Base-by-base conservation (phyloP, 805 yeast species). In the Zygosaccharomyces gambellarensis region DNA sequence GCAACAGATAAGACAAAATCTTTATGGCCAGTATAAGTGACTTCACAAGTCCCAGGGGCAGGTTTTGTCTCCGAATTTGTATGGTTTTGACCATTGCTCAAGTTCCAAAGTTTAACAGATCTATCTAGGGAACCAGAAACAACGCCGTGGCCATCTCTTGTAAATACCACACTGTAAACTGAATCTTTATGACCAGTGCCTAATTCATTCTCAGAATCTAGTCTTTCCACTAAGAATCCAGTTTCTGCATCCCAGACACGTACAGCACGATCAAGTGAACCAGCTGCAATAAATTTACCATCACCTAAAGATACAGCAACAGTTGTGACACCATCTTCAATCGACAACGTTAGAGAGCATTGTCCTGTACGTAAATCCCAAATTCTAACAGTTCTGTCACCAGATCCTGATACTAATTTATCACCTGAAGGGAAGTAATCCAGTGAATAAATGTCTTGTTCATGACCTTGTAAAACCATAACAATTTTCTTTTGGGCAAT, bases 321-420 rank as follows among this genome's bases (percentile, higher is more conserved):
- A 0, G 99, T 92, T 48, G 99, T 92, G 47, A 92, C 98, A 59
- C 99, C 99, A 68, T 92, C 98, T 71, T 92, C 97, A 61, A 92
- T 90, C 14, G 90, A 81, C 57, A 92, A 76, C 42, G 96, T 90
- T 63, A 90, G 76, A 21, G 90, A 82, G 68, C 96, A 88, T 71
- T 87, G 90, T 22, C 96, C 94, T 36, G 89, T 79, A 59, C 87
- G 61, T 65, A 90, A 79, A 69, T 92, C 97, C 99, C 99, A 92
- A 63, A 94, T 85, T 67, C 97, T 80, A 31, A 92, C 97, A 14
- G 97, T 89, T 62, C 96, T 81, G 71, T 92, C 99, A 50, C 99
- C 99, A 12, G 95, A 85, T 34, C 99, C 99, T 17, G 95, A 85
- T 27, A 92, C 97, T 60, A 92, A 79, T 67, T 90, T 86, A 58